Evolutionary conservation across 2,329 filamentous ascomycete genomes (phyloP).

Genomic region (Xylariaceae sp.): DNA sequence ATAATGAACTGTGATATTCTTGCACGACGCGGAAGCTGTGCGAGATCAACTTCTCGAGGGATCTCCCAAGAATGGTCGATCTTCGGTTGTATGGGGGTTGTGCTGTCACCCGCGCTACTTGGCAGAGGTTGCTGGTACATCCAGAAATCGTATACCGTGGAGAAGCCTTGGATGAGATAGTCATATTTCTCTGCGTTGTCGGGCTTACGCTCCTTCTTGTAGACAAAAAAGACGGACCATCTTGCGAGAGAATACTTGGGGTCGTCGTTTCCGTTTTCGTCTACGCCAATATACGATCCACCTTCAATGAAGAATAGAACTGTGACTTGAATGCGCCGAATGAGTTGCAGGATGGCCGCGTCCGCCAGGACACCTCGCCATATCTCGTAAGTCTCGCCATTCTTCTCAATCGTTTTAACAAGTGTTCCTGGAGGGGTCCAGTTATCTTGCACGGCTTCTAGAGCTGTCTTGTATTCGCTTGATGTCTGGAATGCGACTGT

Average conservation of each 20-base stretch:
- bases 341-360: constrained; percentile 60
- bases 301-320: constrained; percentile 89
- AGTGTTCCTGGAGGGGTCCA: constrained; percentile 72
- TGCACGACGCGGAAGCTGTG: constrained; percentile 66
- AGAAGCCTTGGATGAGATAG: constrained; percentile 86
- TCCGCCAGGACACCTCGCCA: constrained; percentile 76
- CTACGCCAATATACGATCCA: constrained; percentile 63
- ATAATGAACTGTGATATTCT: constrained; percentile 92
- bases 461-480: constrained; percentile 55
- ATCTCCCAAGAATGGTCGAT: constrained; percentile 40
- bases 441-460: constrained; percentile 41
- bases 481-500: constrained; percentile 62
- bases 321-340: constrained; percentile 77
- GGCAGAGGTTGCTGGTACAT: constrained; percentile 48
- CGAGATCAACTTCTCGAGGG: constrained; percentile 41
- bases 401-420: constrained; percentile 58
- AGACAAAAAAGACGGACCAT: constrained; percentile 90
- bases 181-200: constrained; percentile 42
- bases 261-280: constrained; percentile 49
- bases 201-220: constrained; percentile 53
- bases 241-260: constrained; percentile 68
- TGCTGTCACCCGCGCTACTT: constrained; percentile 31
- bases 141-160: constrained; percentile 86
- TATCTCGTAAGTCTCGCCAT: constrained; percentile 66
- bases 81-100: constrained; percentile 21